Evolutionary conservation across 495 filamentous ascomycete species (phyloP).

Genomic region (Aspergillus steynii): DNA sequence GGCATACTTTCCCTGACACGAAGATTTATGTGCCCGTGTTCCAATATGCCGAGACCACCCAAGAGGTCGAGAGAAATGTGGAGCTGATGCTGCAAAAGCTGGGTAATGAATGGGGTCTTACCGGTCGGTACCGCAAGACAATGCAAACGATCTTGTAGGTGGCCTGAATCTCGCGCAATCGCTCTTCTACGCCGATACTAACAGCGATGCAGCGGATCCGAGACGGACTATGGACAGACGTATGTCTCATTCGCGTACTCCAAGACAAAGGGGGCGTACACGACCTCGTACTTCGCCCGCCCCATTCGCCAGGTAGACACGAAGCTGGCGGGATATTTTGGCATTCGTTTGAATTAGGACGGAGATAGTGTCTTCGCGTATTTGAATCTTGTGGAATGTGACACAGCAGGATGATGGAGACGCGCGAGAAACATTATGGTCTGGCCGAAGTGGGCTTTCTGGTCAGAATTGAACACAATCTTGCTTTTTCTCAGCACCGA

Average conservation of each 20-base stretch:
- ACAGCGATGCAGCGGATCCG: not conserved
- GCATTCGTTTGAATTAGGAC: not conserved
- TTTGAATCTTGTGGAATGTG: no score
- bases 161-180: not conserved
- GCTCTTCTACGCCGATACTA: not conserved
- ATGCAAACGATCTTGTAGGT: constrained; percentile 1
- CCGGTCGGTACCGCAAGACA: constrained; percentile 5
- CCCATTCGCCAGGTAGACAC: not conserved
- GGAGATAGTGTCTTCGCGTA: not conserved
- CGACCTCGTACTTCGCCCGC: constrained; percentile 7
- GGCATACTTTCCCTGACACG: constrained; percentile 6
- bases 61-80: constrained; percentile 3
- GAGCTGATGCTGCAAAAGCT: constrained; percentile 10
- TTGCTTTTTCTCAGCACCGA: no score
- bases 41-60: constrained; percentile 6
- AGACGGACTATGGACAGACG: constrained; percentile 8
- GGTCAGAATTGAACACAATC: not conserved
- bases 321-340: not conserved
- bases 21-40: constrained; percentile 11
- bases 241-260: constrained; percentile 9
- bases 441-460: not conserved
- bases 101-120: constrained; percentile 9
- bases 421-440: not conserved
- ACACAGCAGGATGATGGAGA: no score
- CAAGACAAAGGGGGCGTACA: constrained; percentile 5